These are phyloP conservation scores for Achlya hypogyna DNA, from an alignment of 352 stramenopile species.

Conservation along the genomic window DNA sequence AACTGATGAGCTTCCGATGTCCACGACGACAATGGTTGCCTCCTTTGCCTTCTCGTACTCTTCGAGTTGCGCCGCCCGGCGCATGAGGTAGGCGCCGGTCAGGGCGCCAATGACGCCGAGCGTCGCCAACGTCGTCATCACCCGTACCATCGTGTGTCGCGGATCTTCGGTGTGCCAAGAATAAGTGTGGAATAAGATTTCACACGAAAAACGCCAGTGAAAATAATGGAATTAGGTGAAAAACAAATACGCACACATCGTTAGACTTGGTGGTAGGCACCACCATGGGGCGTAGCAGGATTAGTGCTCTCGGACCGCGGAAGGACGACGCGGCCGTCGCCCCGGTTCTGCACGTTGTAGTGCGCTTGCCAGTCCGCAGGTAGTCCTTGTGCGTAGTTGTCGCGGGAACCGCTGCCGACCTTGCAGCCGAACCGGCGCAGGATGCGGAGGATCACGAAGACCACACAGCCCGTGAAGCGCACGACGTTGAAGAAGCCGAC, in stretches of 20 bases:
- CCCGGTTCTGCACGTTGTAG: background rate
- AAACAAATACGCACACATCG: background rate
- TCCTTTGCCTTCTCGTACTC: conserved; percentile 13
- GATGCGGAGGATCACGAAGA: conserved; percentile 35
- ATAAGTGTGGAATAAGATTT: background rate
- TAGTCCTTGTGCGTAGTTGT: conserved; percentile 2
- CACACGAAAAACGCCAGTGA: background rate
- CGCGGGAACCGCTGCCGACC: background rate
- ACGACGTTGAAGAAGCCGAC: conserved; percentile 39
- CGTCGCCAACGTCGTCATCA: background rate
- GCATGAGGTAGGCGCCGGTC: background rate
- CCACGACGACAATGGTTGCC: conserved; percentile 53
- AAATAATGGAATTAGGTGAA: background rate
- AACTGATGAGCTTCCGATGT: conserved; percentile 90
- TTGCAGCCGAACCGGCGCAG: conserved; percentile 19
- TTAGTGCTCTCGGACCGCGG: background rate
- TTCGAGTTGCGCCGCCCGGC: background rate
- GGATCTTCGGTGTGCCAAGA: background rate
- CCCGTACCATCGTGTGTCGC: background rate
- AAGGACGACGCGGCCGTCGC: background rate
- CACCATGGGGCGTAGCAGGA: background rate
- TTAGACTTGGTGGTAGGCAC: conserved; percentile 4
- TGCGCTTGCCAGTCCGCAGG: conserved; percentile 14
- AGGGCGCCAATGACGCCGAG: background rate
- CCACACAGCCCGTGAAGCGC: conserved; percentile 28